Evolutionary conservation across 2,329 filamentous ascomycete genomes (phyloP).

Genomic region (Cladorrhinum sp.): DNA sequence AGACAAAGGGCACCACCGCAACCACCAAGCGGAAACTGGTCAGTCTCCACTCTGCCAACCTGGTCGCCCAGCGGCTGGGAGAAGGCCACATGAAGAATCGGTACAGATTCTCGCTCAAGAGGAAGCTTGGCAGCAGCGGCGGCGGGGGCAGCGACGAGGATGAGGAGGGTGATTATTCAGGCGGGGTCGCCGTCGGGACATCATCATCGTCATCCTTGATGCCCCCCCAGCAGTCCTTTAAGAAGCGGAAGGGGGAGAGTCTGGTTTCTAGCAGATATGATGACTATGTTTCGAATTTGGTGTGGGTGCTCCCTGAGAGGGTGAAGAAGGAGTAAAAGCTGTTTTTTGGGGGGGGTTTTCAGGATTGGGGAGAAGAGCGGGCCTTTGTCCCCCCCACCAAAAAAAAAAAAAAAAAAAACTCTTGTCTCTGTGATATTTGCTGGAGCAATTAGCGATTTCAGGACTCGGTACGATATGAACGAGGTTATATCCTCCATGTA

Average conservation of each 20-base stretch:
- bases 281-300: neutral
- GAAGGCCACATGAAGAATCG: slow-evolving; percentile 17
- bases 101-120: slow-evolving; percentile 17
- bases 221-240: neutral
- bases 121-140: neutral
- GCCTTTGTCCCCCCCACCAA: too few relatives aligned
- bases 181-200: neutral
- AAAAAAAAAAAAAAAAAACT: too few relatives aligned
- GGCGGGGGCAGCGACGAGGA: neutral
- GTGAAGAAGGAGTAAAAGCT: neutral
- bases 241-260: neutral
- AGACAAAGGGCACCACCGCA: too few relatives aligned
- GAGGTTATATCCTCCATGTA: too few relatives aligned
- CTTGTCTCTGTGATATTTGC: too few relatives aligned
- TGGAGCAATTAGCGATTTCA: too few relatives aligned
- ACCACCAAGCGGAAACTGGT: slow-evolving; percentile 46
- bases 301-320: neutral
- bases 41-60: slow-evolving; percentile 53
- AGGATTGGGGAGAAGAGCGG: too few relatives aligned
- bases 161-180: too few relatives aligned
- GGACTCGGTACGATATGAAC: too few relatives aligned
- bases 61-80: slow-evolving; percentile 32
- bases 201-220: too few relatives aligned
- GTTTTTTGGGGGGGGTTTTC: too few relatives aligned
- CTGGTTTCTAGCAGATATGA: neutral